Conservation (phyloP, 1,284 basidiomycete species). For the Moesziomyces parantarcticus region DNA sequence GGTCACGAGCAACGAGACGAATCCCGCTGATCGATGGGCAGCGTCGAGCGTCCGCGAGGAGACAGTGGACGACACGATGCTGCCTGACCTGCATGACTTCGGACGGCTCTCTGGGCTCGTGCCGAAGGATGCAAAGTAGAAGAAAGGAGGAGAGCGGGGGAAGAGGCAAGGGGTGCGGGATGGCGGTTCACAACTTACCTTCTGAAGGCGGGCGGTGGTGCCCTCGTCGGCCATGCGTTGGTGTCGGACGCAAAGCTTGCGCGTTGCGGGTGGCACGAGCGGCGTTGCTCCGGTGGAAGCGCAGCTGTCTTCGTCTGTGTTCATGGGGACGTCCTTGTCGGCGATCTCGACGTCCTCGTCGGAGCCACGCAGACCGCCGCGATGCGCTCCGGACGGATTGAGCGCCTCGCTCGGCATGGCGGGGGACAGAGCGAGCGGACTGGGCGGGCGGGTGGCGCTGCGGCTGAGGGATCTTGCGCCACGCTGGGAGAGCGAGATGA, state of each 20-base stretch:
- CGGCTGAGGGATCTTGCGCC: conserved; percentile 29
- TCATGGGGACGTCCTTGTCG: conserved; percentile 27
- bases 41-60: conserved; percentile 27
- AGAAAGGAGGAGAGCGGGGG: conserved; percentile 1
- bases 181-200: conserved; percentile 73
- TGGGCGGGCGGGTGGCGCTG: conserved; percentile 24
- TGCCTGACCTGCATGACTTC: conserved; percentile 38
- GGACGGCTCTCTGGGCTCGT: background rate
- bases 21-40: conserved; percentile 20
- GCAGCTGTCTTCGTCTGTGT: conserved; percentile 9
- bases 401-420: conserved; percentile 13
- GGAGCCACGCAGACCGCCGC: conserved; percentile 48
- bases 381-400: conserved; percentile 43
- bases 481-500: conserved; percentile 43
- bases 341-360: conserved; percentile 36
- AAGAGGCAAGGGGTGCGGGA: background rate
- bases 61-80: conserved; percentile 18
- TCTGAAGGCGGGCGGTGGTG: conserved; percentile 89
- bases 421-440: conserved; percentile 25
- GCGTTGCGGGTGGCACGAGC: conserved; percentile 47
- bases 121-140: conserved; percentile 2
- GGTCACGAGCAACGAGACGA: conserved; percentile 15
- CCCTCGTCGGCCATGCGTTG: conserved; percentile 98
- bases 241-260: conserved; percentile 86
- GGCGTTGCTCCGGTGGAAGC: conserved; percentile 32